These are phyloP conservation scores for Apiotrichum mycotoxinovorans DNA, from an alignment of 1,284 basidiomycete genomes.

Conservation along the genomic window DNA sequence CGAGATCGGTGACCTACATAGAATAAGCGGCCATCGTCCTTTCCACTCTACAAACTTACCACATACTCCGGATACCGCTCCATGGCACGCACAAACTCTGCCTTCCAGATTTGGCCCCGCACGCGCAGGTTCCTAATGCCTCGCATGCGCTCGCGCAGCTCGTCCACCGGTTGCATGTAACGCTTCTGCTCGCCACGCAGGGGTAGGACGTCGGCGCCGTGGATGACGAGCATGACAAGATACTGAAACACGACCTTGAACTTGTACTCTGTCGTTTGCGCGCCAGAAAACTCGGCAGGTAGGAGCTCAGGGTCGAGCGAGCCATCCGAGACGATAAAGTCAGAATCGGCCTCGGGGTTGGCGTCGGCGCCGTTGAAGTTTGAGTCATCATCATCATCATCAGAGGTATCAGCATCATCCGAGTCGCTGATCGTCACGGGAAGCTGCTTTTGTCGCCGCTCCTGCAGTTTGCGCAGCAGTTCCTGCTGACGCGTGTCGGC, in stretches of 20 bases:
- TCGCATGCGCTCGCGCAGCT: background rate
- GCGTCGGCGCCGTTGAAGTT: too few species aligned
- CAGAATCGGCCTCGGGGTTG: conserved; percentile 12
- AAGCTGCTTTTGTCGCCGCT: conserved; percentile 13
- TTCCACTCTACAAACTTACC: background rate
- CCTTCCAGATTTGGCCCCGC: conserved; percentile 57
- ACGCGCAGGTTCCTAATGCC: background rate
- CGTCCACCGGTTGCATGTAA: conserved; percentile 15
- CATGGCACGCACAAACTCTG: conserved; percentile 62
- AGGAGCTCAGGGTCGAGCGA: conserved; percentile 53
- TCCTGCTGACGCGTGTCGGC: conserved; percentile 30
- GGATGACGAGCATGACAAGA: conserved; percentile 72
- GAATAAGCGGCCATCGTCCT: background rate
- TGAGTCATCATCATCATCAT: conserved; percentile 9
- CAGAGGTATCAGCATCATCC: conserved; percentile 33
- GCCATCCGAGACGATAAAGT: conserved; percentile 75
- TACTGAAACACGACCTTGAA: conserved; percentile 70
- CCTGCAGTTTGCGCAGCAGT: conserved; percentile 28
- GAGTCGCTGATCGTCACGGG: background rate
- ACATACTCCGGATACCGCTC: conserved; percentile 59
- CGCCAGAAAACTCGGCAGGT: conserved; percentile 70
- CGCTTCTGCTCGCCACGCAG: conserved; percentile 22
- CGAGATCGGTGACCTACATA: background rate
- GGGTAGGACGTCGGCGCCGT: conserved; percentile 24
- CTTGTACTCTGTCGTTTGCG: conserved; percentile 49